Percentiles rank a stretch among this genome's conserved stretches.
Evolutionary conservation across 768 basidiomycete genomes (phyloP).

Genomic region (Tylopilus plumbeoviolaceoides): DNA sequence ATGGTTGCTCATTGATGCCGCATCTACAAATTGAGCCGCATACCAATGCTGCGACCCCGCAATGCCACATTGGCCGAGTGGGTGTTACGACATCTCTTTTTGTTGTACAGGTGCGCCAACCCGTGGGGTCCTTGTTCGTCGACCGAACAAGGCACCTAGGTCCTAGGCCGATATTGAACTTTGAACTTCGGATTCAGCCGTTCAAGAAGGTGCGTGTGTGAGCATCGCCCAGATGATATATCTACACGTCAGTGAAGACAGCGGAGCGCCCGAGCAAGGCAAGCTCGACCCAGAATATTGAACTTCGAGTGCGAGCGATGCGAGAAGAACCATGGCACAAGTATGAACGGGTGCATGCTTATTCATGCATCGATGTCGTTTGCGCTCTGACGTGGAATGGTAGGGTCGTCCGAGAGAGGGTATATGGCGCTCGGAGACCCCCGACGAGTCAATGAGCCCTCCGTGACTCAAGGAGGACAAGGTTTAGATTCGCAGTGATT

Average conservation of each 20-base stretch:
- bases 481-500: background rate
- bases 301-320: background rate
- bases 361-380: background rate
- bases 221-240: background rate
- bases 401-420: background rate
- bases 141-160: background rate
- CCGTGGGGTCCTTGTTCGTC: background rate
- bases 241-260: too few relatives aligned
- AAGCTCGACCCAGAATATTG: background rate
- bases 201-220: background rate
- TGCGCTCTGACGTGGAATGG: background rate
- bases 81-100: background rate
- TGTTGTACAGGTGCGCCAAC: background rate
- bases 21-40: background rate
- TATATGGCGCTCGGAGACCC: background rate
- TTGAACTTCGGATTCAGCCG: background rate
- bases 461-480: background rate
- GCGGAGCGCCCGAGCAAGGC: background rate
- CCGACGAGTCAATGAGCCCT: background rate
- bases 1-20: background rate
- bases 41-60: background rate
- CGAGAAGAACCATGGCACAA: background rate
- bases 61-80: background rate
- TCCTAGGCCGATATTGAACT: background rate
- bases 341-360: background rate